Evolutionary conservation across 495 filamentous ascomycete genomes (phyloP).

Genomic region (Evansstolkia leycettana): DNA sequence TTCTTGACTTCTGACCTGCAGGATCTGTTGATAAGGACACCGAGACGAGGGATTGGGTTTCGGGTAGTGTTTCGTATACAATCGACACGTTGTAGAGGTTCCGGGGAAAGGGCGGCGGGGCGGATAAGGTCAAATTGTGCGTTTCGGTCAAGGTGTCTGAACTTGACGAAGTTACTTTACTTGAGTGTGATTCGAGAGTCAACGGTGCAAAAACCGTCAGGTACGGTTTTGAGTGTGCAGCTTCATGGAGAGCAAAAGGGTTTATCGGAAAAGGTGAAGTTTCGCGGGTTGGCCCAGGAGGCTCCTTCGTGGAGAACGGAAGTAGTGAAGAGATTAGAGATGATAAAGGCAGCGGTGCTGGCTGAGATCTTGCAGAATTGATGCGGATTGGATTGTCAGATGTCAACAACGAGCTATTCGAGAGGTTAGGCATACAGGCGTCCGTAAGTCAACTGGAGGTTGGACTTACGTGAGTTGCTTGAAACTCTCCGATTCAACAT

Average conservation of each 20-base stretch:
- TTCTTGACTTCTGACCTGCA: slow-evolving; percentile 13
- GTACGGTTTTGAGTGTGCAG: slow-evolving; percentile 18
- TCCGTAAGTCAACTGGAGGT: slow-evolving; percentile 7
- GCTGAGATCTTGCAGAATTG: slow-evolving; percentile 4
- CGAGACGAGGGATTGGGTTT: slow-evolving; percentile 23
- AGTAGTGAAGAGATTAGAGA: slow-evolving; percentile 28
- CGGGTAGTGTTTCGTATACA: slow-evolving; percentile 27
- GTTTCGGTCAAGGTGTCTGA: slow-evolving; percentile 15
- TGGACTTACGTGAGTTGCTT: slow-evolving; percentile 20
- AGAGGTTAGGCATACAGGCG: background rate
- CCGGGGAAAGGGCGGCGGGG: slow-evolving; percentile 25
- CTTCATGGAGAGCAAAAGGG: slow-evolving; percentile 23
- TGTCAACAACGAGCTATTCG: slow-evolving; percentile 14
- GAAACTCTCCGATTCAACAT: slow-evolving; percentile 12
- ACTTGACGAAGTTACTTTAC: slow-evolving; percentile 6
- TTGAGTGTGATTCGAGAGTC: slow-evolving; percentile 17
- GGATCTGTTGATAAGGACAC: slow-evolving; percentile 14
- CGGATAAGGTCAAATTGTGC: slow-evolving; percentile 24
- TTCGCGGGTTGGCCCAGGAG: slow-evolving; percentile 9
- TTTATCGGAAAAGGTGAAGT: slow-evolving; percentile 18
- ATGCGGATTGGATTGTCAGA: slow-evolving; percentile 14
- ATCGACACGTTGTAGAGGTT: slow-evolving; percentile 23
- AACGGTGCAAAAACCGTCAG: slow-evolving; percentile 28
- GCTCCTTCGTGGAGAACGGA: slow-evolving; percentile 24
- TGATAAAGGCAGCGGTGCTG: slow-evolving; percentile 17